Evolutionary conservation across 495 filamentous ascomycete genomes (phyloP), one percentile per base, ranked within the genome.

Genomic region (Aspergillus taichungensis): DNA sequence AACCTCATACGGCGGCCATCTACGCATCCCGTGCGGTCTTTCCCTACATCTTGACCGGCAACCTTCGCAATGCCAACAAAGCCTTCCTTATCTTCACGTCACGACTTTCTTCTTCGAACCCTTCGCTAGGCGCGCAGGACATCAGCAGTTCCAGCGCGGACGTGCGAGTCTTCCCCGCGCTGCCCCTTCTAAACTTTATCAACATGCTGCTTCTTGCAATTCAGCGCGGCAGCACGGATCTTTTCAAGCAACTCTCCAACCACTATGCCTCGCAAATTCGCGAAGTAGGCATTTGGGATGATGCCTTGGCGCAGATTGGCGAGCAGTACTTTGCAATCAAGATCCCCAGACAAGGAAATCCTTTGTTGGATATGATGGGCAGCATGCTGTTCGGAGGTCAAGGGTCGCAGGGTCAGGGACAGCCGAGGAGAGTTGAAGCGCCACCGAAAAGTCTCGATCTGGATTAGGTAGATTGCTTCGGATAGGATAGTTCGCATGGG

Each of bases 321-420:
- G 90, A 97, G 74, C 90, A 92, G 77, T 99, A 96, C 68, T 99
- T 97, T 62, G 82, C 78, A n/a, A 95, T 99, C 57, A 83, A 83
- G 72, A 79, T 89, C 50, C 90, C 87, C 28, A 73, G 83, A 40
- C 86, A 91, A 66, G 82, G 82, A 34, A 96, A 95, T 59, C 89
- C 88, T 6, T 61, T 97, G 53, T 75, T 97, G 55, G 94, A 97
- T 55, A 97, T 99, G 88, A 94, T 97, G 89, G 86, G 89, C 3
- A 85, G 78, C 50, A 80, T 99, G 76, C 82, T 96, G 60, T 88
- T 88, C 6, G 88, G 88, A 41, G 79, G 78, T 6, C 67, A 67
- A 58, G 52, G 62, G 43, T 43, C 69, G 10, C 66, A 59, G 46
- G 43, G 50, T 13, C 52, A 59, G 48, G 64, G 54, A 43, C 44